Evolutionary conservation across 352 stramenopile genomes (phyloP), one percentile per base, ranked within the genome.

Genomic region (Phytophthora gonapodyides): DNA sequence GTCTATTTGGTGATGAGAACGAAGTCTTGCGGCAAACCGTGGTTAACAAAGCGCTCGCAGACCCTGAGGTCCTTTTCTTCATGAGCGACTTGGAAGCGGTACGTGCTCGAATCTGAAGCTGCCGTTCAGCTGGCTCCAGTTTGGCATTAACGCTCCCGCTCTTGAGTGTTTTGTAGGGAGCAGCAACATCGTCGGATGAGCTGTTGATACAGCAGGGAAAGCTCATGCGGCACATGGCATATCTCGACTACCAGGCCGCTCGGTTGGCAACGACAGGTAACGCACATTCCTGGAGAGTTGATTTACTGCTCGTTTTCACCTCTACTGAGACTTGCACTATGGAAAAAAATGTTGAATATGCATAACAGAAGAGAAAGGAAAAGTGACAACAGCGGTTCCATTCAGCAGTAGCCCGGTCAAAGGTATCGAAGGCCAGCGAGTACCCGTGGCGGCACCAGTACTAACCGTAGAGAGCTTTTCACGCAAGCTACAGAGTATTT

Each of bases 81-180:
- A 86, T 89, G 82, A 91, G 84, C 50, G 82, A 89, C 19, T 57
- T 91, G 2, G 80, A 88, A 36, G 72, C 76, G 42, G 82, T 91
- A 41, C 37, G 70, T 42, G 8, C 19, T 43, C 11, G 0, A 35
- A 30, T 36, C n/a, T 54, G 17, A 17, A 43, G 2, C 2, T 4
- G 24, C 24, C 24, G 24, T 27, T 27, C 24, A 27, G 6, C 24
- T 27, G 6, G 24, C 24, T 5, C 24, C 3, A 27, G 24, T 27
- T 64, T 54, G 11, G 21, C 8, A 36, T 61, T 50, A 5, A 44
- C 12, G 13, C 7, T 48, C 21, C 4, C 21, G 21, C 21, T 48
- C 6, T 41, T 61, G n/a, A 1, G 2, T 57, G n/a, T 35, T 73
- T 0, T 57, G 10, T 33, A 89, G 80, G 61, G 73, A 30, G 51